Evolutionary conservation across 768 basidiomycete species (phyloP), one percentile per base, ranked within the genome.

Genomic region (Suillus hirtellus): DNA sequence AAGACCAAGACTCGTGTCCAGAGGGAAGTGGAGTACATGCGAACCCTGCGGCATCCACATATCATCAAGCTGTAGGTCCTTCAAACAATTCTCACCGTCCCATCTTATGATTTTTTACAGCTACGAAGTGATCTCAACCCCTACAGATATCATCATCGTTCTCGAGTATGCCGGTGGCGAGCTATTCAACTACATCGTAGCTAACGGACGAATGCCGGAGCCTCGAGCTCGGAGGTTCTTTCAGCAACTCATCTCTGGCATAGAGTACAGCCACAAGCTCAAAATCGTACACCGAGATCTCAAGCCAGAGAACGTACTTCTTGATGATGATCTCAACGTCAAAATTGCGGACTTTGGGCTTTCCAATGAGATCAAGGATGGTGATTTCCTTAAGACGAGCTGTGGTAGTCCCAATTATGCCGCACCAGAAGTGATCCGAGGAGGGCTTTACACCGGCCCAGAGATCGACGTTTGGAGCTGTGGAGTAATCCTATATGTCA

Each of bases 301-400:
- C 55, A 99, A 99, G 76, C 97, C 97, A 1, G 97, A 99, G 76
- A 99, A 99, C 70, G 87, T 96, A 14, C 84, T 95, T 17, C 82
- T 94, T 7, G 92, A 93, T 76, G 89, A 91, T 60, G 86, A 89
- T 71, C 82, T 90, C 64, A 93, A 92, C 70, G 89, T 99, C 78
- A 99, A 99, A 78, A 98, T 99, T 66, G 96, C 95, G n/a, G 97
- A 99, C 80, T 99, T 99, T 74, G 97, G 97, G 2, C 81, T 99
- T 60, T 93, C 93, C 3, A 98, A 96, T 74, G 91, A 96, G 73
- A 96, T 98, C 80, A 89, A 89, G 70, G 96, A 99, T 69, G 97
- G 96, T 1, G 94, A 95, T 72, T 99, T 98, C 76, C 80, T 99
- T 62, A 94, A 95, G 71, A 99, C 97, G 10, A 96, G 93, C 68